Base-by-base conservation (phyloP, 2,329 filamentous ascomycete species). In the Penicillium sclerotigenum region DNA sequence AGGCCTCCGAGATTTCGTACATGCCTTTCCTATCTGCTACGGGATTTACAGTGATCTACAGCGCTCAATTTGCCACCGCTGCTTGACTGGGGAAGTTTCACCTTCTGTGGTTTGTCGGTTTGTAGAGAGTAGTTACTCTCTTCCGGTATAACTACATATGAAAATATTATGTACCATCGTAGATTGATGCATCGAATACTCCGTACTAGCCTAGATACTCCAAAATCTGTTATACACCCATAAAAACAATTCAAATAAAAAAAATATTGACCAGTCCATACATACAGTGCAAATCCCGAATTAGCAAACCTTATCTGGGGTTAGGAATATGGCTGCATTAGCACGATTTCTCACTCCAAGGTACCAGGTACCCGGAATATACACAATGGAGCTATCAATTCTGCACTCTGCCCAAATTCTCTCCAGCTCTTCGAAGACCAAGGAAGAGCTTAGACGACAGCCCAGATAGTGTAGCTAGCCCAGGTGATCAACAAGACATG, bases 361-460 rank as follows among this genome's bases (percentile, higher is more conserved):
- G 41, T 20, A 49, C 56, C 57, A 63, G 52, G 55, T 56, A 47
- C 52, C 31, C 46, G 54, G 56, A 37, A 40, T 33, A 18, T 31
- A 20, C 36, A 42, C 20, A 31, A 47, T 42, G 26, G 42, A 49
- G 53, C 59, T 63, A 60, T 62, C 37, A 57, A 59, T 59, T 40
- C 49, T 11, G 49, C 38, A 45, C 51, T 16, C 33, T 58, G 60
- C 59, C 59, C 54, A 58, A 49, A 59, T 52, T 52, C 57, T 26
- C 59, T 46, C 54, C 38, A 7, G 14, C 16, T 34, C 43, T 34
- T 47, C 26, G 9, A 52, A 34, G 5, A 13, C 36, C 38, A 11
- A 52, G 33, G 18, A 20, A 18, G 11, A 28, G 16, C 18, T 54
- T 38, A 52, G n/a, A 58, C 26, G 31, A 5, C 18, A 49, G 26